These are phyloP conservation scores for Lathyrus tuberosus DNA, from an alignment of 306 rosid species.

Conservation along the genomic window DNA sequence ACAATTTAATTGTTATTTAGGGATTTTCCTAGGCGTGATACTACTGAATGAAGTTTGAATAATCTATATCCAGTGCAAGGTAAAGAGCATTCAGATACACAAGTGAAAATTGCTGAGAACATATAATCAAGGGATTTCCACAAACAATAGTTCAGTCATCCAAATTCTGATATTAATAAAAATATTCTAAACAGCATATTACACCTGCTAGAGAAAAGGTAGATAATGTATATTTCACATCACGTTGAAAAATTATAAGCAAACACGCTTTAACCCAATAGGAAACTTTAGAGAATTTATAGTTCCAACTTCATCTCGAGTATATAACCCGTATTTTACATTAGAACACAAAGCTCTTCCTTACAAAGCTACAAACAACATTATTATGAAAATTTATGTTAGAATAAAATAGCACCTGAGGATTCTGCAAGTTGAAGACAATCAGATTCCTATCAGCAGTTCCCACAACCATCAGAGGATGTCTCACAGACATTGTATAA, in stretches of 20 bases:
- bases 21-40: constrained; percentile 11
- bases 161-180: constrained; percentile 1
- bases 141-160: neutral
- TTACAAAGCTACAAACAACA: constrained; percentile 21
- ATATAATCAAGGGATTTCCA: constrained; percentile 25
- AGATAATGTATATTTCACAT: neutral
- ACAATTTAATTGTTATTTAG: constrained; percentile 4
- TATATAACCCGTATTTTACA: constrained; percentile 14
- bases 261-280: constrained; percentile 9
- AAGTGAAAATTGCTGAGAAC: neutral
- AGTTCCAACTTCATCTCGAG: constrained; percentile 10
- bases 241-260: too few relatives aligned
- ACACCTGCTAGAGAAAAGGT: constrained; percentile 9
- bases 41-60: too few relatives aligned
- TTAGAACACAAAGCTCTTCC: neutral
- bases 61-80: neutral
- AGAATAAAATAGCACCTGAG: constrained; percentile 43
- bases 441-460: too few relatives aligned
- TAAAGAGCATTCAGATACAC: neutral
- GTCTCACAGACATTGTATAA: too few relatives aligned
- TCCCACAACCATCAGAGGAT: too few relatives aligned
- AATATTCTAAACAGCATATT: neutral
- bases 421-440: too few relatives aligned
- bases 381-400: constrained; percentile 20
- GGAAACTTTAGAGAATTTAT: constrained; percentile 20